A percentile compares a stretch with the other conserved stretches of the same genome.
Evolutionary conservation across 306 rosid species (phyloP).

Genomic region (Cucurbita ficifolia): DNA sequence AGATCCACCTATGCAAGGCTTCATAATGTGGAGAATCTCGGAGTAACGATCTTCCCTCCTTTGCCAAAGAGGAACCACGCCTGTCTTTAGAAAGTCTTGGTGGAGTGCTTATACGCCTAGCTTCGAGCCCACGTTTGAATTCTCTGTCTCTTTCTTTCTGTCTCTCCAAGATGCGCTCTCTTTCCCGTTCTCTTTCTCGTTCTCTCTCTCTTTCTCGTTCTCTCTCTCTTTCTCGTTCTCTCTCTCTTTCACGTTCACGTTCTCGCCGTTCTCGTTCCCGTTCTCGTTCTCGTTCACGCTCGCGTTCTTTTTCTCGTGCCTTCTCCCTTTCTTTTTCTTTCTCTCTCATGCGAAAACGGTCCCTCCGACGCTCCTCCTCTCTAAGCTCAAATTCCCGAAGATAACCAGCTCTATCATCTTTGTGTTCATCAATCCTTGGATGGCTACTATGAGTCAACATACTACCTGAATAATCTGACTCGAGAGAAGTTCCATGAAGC

Average conservation of each 20-base stretch:
- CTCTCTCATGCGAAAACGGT: constrained; percentile 80
- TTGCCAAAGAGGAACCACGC: constrained; percentile 63
- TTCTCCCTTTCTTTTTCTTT: constrained; percentile 80
- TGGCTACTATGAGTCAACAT: constrained; percentile 42
- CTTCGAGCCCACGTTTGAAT: constrained; percentile 61
- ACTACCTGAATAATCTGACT: constrained; percentile 49
- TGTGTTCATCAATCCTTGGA: constrained; percentile 45
- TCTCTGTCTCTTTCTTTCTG: constrained; percentile 84
- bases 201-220: constrained; percentile 37
- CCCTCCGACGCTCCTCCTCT: constrained; percentile 93
- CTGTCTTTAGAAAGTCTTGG: constrained; percentile 59
- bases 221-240: constrained; percentile 59
- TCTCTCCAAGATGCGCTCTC: constrained; percentile 63
- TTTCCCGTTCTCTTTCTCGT: constrained; percentile 61
- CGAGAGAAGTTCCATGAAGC: constrained; percentile 61
- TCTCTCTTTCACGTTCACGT: constrained; percentile 32
- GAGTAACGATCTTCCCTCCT: constrained; percentile 62
- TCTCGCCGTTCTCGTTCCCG: constrained; percentile 47
- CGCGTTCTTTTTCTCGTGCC: constrained; percentile 68
- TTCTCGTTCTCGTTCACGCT: constrained; percentile 72
- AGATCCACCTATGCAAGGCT: constrained; percentile 88
- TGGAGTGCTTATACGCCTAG: constrained; percentile 36
- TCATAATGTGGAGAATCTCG: constrained; percentile 81
- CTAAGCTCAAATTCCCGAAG: constrained; percentile 83
- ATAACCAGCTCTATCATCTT: constrained; percentile 84